Evolutionary conservation across 495 filamentous ascomycete genomes (phyloP).

Genomic region (Hypoxylon fuscum): DNA sequence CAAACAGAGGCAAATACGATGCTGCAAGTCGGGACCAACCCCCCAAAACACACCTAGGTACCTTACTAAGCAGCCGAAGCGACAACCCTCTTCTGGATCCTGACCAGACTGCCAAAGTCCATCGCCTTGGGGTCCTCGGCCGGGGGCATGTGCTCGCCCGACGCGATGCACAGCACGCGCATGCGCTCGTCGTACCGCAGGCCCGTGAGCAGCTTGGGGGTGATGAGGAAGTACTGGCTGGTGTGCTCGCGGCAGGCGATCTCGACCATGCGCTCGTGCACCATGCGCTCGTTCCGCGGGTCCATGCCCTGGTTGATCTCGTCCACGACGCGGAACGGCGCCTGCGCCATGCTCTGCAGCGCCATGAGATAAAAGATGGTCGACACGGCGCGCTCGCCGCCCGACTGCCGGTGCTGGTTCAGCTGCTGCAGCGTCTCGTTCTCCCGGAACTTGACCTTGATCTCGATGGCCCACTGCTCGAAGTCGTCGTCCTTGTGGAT

Average conservation of each 20-base stretch:
- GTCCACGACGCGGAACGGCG: constrained; percentile 98
- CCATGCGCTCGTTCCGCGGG: constrained; percentile 95
- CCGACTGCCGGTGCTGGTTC: constrained; percentile 91
- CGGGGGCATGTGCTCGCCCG: constrained; percentile 86
- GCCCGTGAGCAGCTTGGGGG: constrained; percentile 90
- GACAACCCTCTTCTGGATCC: constrained; percentile 54
- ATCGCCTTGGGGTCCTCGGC: constrained; percentile 57
- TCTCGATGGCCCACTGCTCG: constrained; percentile 91
- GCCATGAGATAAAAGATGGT: constrained; percentile 99
- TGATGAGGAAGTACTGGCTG: constrained; percentile 91
- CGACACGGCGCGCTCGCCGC: constrained; percentile 93
- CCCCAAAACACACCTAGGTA: neutral
- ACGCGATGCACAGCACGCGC: constrained; percentile 92
- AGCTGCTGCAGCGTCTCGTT: constrained; percentile 84
- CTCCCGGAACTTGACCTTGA: constrained; percentile 92
- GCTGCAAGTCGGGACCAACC: neutral
- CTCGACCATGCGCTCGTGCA: constrained; percentile 95
- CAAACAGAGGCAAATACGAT: neutral
- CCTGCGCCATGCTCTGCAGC: constrained; percentile 89
- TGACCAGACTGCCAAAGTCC: constrained; percentile 64
- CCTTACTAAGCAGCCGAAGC: constrained; percentile 36
- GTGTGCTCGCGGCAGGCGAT: constrained; percentile 84
- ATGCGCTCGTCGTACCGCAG: constrained; percentile 88
- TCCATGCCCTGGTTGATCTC: constrained; percentile 99
- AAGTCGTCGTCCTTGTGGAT: constrained; percentile 87